These are phyloP conservation scores for Climacium dendroides DNA, from an alignment of 225 moss, liverwort and hornwort species.

Conservation along the genomic window DNA sequence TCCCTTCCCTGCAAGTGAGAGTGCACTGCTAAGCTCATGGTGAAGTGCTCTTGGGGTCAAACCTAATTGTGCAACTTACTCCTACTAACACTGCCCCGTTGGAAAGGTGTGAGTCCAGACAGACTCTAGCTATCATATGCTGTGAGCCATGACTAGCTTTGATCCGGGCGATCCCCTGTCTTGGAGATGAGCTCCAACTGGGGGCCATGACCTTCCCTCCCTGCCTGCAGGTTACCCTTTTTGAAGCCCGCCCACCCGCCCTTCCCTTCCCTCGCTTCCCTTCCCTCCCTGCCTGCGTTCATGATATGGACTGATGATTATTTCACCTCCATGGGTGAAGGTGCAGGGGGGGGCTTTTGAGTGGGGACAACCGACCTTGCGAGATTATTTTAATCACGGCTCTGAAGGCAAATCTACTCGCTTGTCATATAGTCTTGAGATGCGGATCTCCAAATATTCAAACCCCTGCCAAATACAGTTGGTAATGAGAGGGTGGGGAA, in stretches of 20 bases:
- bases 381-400: not conserved
- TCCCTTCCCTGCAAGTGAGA: not conserved
- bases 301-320: not conserved
- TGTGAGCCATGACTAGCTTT: not conserved
- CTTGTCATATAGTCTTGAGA: conserved; percentile 27
- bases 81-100: too few species aligned
- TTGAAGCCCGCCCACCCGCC: not conserved
- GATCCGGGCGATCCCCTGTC: not conserved
- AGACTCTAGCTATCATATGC: not conserved
- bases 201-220: not conserved
- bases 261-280: too few species aligned
- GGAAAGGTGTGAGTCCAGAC: not conserved
- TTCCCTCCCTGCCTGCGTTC: not conserved
- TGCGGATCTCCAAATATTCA: conserved; percentile 31
- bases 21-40: too few species aligned
- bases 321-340: not conserved
- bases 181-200: not conserved
- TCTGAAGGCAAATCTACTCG: conserved; percentile 11
- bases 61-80: too few species aligned
- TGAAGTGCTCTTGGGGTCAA: too few species aligned
- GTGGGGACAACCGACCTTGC: conserved; percentile 5
- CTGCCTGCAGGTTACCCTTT: not conserved
- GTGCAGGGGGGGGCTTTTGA: not conserved
- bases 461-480: conserved; percentile 16
- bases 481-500: conserved; percentile 26